Evolutionary conservation across 305 asterid species (phyloP), one percentile per base, ranked within the genome.

Genomic region (Fraxinus greggii): DNA sequence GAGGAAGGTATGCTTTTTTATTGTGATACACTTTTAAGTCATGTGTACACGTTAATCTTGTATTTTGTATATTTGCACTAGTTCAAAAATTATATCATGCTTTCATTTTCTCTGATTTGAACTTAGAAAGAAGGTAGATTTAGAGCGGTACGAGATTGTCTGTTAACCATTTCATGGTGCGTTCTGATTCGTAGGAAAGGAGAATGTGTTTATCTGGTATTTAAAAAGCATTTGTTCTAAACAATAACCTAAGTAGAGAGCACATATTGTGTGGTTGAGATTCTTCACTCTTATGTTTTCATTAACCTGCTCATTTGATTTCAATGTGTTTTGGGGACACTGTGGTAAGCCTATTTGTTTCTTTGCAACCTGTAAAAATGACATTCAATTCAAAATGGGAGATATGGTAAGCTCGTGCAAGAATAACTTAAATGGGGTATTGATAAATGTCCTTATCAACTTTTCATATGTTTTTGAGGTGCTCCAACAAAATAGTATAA

Each of bases 1-100:
- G 98, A 94, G 65, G 98, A 95, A 84, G 99, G 99, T 95, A 86
- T 42, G 65, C 72, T 24, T 65, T 63, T 31, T 54, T 45, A 5
- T 67, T 69, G 6, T 81, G 35, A 21, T 24, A 5, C 32, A 51
- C 33, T 56, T 76, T 38, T 24, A 38, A n/a, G 13, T 67, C 45
- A 67, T 29, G n/a, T 23, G 72, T 21, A 3, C 21, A 67, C 38
- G 21, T 12, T 7, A 67, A 13, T 67, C 23, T 67, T 67, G 21
- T 29, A 67, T 67, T 15, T 67, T 67, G 19, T 32, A 12, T 28
- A 67, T 24, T 4, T 67, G n/a, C 8, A 28, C 38, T 29, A 29
- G 35, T 67, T 28, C 38, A 67, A 67, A 67, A 29, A 19, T 29
- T 29, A 13, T 61, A 23, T 61, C 21, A 29, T 67, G 38, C 72